Percentiles rank a stretch among this genome's conserved stretches.
phyloP scores from a whole-genome alignment of 495 filamentous ascomycete genomes.

The Barbatosphaeria neglecta region DNA sequence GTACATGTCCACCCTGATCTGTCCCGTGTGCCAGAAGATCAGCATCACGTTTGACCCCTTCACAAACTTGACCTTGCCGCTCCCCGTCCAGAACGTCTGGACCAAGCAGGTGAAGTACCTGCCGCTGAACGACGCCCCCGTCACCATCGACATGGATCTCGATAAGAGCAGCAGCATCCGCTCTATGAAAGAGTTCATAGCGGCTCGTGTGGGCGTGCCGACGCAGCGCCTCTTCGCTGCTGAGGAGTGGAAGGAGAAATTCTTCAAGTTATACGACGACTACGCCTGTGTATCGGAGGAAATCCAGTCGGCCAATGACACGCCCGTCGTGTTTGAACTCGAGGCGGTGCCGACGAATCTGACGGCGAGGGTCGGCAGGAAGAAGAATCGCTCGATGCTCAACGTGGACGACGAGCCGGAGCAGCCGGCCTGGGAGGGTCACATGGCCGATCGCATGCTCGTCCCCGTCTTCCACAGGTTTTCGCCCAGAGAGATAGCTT shows the following conservation, averaged over 20 bases:
- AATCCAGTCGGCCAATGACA: conserved; percentile 47
- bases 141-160: conserved; percentile 72
- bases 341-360: conserved; percentile 70
- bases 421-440: conserved; percentile 45
- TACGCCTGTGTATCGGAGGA: conserved; percentile 52
- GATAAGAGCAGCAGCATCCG: conserved; percentile 70
- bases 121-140: conserved; percentile 50
- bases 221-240: conserved; percentile 53
- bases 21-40: conserved; percentile 82
- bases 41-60: conserved; percentile 99
- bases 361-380: conserved; percentile 38
- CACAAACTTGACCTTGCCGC: conserved; percentile 81
- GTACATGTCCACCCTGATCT: conserved; percentile 94
- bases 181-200: conserved; percentile 64
- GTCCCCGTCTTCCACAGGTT: conserved; percentile 68
- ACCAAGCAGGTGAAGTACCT: conserved; percentile 60
- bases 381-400: conserved; percentile 33
- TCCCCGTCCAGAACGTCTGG: conserved; percentile 76
- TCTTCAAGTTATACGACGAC: conserved; percentile 75
- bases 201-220: conserved; percentile 49
- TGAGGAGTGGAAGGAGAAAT: conserved; percentile 68
- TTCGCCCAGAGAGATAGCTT: conserved; percentile 4
- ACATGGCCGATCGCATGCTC: conserved; percentile 56
- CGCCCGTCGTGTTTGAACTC: conserved; percentile 66
- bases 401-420: conserved; percentile 45